Evolutionary conservation across 208 protist species (phyloP), one percentile per base, ranked within the genome.

Genomic region (Trypanosoma lewisi): DNA sequence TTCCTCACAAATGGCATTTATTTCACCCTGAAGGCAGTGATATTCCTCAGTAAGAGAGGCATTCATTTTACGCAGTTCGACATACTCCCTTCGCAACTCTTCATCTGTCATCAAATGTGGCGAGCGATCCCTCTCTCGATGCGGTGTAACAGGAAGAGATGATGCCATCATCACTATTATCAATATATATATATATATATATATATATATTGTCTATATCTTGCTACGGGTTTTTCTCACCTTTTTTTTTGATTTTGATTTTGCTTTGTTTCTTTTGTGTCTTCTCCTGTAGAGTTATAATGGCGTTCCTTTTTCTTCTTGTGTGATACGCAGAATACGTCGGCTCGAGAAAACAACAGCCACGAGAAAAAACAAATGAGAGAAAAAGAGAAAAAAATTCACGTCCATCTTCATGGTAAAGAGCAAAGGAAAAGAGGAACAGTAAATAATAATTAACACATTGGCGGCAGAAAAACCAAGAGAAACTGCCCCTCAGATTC

Each of bases 1-100:
- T 66, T 91, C 73, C 72, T 82, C 82, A 25, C 80, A 80, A 60
- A 92, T 77, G 25, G 59, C 53, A 58, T 85, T 76, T 25, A 88
- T 87, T 28, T 82, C 73, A 25, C 51, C n/a, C 21, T 78, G 67
- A 2, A 91, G 51, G 25, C 53, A 41, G 4, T 57, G 55, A 41
- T 74, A 75, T 68, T 91, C 83, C 8, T 79, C 56, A 16, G 42
- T 44, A 4, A 90, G 65, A 2, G 56, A 60, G 41, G 70, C 74
- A 61, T 81, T 60, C 16, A 47, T 62, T 16, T 58, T 63, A 55
- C 78, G 74, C 12, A 91, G 68, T 0, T 73, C 57, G 28, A 90
- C 73, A 41, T 82, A 90, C 61, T 94, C 74, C 8, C 65, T 57
- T 0, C 73, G 75, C 21, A 95, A 63, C 37, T 85, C 83, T 19